Evolutionary conservation across 495 filamentous ascomycete species (phyloP).

Genomic region (Talaromyces adpressus): DNA sequence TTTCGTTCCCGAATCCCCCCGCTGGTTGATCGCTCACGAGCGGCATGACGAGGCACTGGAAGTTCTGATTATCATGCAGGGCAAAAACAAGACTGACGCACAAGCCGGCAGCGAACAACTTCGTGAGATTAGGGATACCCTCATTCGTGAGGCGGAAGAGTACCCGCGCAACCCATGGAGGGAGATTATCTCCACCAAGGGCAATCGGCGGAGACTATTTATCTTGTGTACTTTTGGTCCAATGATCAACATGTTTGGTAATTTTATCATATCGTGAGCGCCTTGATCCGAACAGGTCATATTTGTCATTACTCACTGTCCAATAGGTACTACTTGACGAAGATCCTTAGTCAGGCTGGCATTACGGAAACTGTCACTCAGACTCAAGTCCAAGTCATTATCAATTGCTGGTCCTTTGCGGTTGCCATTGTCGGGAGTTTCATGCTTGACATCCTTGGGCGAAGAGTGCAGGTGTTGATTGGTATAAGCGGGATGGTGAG

Average conservation of each 20-base stretch:
- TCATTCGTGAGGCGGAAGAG: neutral
- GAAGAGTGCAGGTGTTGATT: neutral
- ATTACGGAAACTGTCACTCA: slow-evolving; percentile 36
- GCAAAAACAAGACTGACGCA: neutral
- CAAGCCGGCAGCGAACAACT: neutral
- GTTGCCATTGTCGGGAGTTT: slow-evolving; percentile 51
- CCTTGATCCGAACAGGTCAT: too few species aligned
- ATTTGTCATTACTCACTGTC: neutral
- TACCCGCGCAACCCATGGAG: neutral
- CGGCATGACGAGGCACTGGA: slow-evolving; percentile 25
- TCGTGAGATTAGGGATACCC: too few species aligned
- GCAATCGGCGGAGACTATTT: neutral
- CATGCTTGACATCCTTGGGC: neutral
- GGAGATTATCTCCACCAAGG: neutral
- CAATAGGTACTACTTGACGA: neutral
- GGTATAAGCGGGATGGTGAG: slow-evolving; percentile 8
- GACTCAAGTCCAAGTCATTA: slow-evolving; percentile 53
- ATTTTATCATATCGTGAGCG: neutral
- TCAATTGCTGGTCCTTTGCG: slow-evolving; percentile 55
- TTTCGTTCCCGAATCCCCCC: slow-evolving; percentile 31
- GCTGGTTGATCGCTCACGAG: slow-evolving; percentile 35
- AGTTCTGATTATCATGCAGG: slow-evolving; percentile 17
- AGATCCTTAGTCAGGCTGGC: neutral
- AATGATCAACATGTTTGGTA: slow-evolving; percentile 2
- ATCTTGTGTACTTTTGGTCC: neutral